Percentiles rank a stretch among this genome's conserved stretches.
Evolutionary conservation across 129 eudicot species (phyloP).

Genomic region (Tanacetum coccineum): DNA sequence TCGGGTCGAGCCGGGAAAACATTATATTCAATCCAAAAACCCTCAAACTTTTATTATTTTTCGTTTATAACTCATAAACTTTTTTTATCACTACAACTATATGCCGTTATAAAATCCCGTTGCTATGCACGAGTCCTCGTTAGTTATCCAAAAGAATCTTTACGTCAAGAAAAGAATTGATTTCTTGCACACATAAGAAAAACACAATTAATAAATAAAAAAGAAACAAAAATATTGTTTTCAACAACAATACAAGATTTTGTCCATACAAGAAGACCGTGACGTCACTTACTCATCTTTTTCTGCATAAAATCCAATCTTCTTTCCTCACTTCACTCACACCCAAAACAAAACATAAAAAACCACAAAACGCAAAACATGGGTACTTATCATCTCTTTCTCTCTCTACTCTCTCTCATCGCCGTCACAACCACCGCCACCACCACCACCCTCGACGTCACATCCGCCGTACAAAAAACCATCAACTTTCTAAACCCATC

Average conservation of each 20-base stretch:
- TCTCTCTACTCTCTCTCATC: conserved; percentile 19
- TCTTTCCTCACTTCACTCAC: conserved; percentile 28
- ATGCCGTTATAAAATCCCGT: too few relatives aligned
- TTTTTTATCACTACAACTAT: too few relatives aligned
- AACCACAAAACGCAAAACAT: conserved; percentile 17
- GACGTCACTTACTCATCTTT: conserved; percentile 15
- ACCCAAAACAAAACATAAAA: neutral
- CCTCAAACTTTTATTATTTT: too few relatives aligned
- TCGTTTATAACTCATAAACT: too few relatives aligned
- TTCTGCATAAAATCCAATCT: conserved; percentile 22
- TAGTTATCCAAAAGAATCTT: too few relatives aligned
- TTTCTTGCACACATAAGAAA: neutral
- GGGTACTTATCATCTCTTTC: conserved; percentile 24
- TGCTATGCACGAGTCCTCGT: too few relatives aligned
- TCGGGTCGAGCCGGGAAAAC: too few relatives aligned
- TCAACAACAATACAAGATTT: neutral
- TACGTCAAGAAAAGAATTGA: too few relatives aligned
- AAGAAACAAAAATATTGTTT: neutral
- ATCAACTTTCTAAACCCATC: conserved; percentile 28
- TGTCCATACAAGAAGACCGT: conserved; percentile 8
- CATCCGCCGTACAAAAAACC: conserved; percentile 32
- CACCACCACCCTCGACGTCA: conserved; percentile 28
- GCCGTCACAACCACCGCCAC: conserved; percentile 4
- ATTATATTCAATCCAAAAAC: too few relatives aligned
- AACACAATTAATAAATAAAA: neutral